These are phyloP conservation scores for Kwoniella newhampshirensis DNA, from an alignment of 768 basidiomycete species.

Conservation along the genomic window DNA sequence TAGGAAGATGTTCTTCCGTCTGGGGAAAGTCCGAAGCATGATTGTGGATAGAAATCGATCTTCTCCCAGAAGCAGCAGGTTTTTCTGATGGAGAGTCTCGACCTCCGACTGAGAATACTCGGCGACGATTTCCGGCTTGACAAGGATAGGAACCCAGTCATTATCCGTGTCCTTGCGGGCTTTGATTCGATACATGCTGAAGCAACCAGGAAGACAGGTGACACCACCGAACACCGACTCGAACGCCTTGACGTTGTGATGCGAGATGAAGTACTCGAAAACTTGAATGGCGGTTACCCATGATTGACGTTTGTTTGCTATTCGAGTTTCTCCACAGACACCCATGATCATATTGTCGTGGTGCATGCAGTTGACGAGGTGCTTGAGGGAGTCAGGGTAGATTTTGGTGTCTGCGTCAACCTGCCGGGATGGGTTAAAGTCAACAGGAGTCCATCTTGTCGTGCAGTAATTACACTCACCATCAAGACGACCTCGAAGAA, in stretches of 20 bases:
- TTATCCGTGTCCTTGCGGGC: conserved; percentile 82
- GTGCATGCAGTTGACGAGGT: conserved; percentile 97
- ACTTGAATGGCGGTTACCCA: conserved; percentile 99
- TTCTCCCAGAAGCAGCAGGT: conserved; percentile 90
- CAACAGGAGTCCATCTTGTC: conserved; percentile 9
- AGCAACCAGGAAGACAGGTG: conserved; percentile 98
- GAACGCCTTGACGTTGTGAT: conserved; percentile 96
- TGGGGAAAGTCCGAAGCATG: conserved; percentile 93
- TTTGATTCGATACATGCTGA: conserved; percentile 98
- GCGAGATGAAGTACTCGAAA: conserved; percentile 87
- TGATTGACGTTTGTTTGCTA: conserved; percentile 95
- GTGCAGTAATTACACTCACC: conserved; percentile 61
- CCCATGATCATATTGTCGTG: conserved; percentile 99
- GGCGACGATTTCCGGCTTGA: conserved; percentile 94
- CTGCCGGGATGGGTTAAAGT: conserved; percentile 55
- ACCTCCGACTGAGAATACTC: conserved; percentile 96
- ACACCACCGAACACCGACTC: conserved; percentile 99
- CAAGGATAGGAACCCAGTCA: conserved; percentile 96
- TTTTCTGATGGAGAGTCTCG: conserved; percentile 94
- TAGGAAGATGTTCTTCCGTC: conserved; percentile 98
- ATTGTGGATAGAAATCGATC: conserved; percentile 98
- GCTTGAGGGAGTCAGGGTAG: conserved; percentile 80
- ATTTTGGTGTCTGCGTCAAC: conserved; percentile 99
- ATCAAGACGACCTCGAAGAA: conserved; percentile 96
- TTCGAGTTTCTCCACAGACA: conserved; percentile 95